Evolutionary conservation across 2,329 filamentous ascomycete genomes (phyloP), one percentile per base, ranked within the genome.

Genomic region (Tolypocladium sp.): DNA sequence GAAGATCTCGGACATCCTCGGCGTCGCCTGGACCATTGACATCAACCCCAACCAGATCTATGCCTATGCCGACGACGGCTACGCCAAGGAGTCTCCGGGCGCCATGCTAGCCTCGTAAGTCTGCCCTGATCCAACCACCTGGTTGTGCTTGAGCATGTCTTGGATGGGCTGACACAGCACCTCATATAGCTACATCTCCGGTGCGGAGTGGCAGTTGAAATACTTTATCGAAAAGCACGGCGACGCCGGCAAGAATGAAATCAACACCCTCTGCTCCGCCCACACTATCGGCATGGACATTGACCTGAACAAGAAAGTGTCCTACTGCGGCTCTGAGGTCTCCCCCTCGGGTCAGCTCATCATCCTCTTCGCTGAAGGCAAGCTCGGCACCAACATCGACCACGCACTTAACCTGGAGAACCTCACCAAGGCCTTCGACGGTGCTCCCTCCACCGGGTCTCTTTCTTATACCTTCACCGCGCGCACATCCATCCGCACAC

Each of bases 11-110:
- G 71, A 73, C 0, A 52, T 76, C 49, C 73, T 83, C 3, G 79
- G 77, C n/a, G 69, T 71, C 40, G 41, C 73, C 12, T 84, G 81
- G 81, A 81, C 75, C 8, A 70, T 82, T 38, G 76, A 81, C 10
- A 72, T 80, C 64, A 74, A 79, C 62, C 75, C 78, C 25, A 72
- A 70, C 56, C 74, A 74, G 52, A 68, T 84, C 62, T 82, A 71
- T 61, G 75, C 79, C 12, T 82, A 82, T 59, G 73, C 74, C 27
- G 69, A 71, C 17, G 71, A 76, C 59, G 72, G 70, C 37, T 79
- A 74, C 59, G 75, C 70, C 51, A 73, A 76, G 60, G 69, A 73
- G 17, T 75, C 71, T 2, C 69, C 79, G 3, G 80, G 80, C 5
- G 68, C 67, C 60, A 77, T 76, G 64, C 75, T 83, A 59, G 66